Base-by-base conservation (phyloP, 1,139 yeast species). In the Saccharomyces hybrid region DNA sequence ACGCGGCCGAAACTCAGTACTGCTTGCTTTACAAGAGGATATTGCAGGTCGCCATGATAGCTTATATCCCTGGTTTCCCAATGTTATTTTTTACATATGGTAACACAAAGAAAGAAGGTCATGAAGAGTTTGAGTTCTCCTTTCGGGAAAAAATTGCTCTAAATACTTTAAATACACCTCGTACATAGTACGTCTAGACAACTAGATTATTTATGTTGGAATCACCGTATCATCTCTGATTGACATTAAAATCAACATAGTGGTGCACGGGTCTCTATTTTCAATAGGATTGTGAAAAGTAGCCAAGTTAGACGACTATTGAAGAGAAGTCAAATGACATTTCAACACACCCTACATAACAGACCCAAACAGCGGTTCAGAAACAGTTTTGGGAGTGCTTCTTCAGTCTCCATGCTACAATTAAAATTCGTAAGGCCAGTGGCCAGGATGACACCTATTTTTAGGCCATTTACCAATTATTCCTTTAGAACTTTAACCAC, bases 61-160 rank as follows among this genome's bases (percentile, higher is more conserved):
- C 85, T 19, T 93, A 91, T 68, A 76, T 85, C 50, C 97, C 98
- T 5, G 96, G 97, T 0, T 82, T 91, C 69, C 90, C 88, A 70
- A 80, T 85, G 66, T 78, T 93, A 67, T 93, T 83, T 83, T 74
- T 78, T 87, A 16, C 93, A 95, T 70, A 93, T 93, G 96, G 78
- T 93, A 66, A 82, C 79, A 63, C 98, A 93, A 74, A 84, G 98
- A 75, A 78, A 73, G 70, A 85, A 83, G 75, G 85, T 80, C 2
- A 76, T 84, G 76, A 78, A 73, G 62, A 52, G 60, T 4, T 47
- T 67, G 32, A 56, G 55, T 9, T 38, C 44, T 8, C 5, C 44
- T 9, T 38, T 11, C 12, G 44, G 16, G 57, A 51, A n/a, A 54
- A 49, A 3, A 5, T 53, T 21, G 29, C 50, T n/a, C 31, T 42